Evolutionary conservation across 2,329 filamentous ascomycete genomes (phyloP), one percentile per base, ranked within the genome.

Genomic region (Beauveria sp.): DNA sequence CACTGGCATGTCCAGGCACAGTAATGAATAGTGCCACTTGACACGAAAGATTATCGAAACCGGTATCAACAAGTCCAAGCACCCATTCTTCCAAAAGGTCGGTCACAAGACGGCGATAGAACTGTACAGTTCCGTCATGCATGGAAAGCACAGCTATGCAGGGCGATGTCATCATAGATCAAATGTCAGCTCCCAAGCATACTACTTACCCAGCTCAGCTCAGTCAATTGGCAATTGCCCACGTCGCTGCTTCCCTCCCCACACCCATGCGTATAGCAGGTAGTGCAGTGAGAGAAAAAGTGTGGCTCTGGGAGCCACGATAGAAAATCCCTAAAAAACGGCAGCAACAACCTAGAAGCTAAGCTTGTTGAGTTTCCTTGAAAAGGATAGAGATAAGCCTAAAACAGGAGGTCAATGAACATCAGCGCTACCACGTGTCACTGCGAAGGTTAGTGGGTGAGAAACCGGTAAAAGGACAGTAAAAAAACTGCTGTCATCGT

Each of bases 201-300:
- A 28, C 24, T 18, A 46, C 6, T 48, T 26, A 53, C 40, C 50
- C 20, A 10, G 34, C 45, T 48, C 58, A 53, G n/a, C 58, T 60
- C 42, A 14, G 26, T 38, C n/a, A n/a, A 38, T 10, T 31, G 24
- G 28, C 18, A 7, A n/a, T 6, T 28, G 53, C n/a, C 12, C 6
- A 10, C 18, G 5, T 18, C 16, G 10, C 24, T 40, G 24, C 10
- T 38, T 4, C 62, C 79, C 82, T 82, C 82, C 78, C 81, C 76
- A 67, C 80, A 76, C 68, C 79, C 73, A 70, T 72, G 72, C 80
- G 61, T 72, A 63, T 75, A 76, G 79, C 77, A 73, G 68, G 70
- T 73, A 67, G 66, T 74, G 77, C 74, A 81, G 79, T 80, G 81
- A 83, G 81, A 62, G 61, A 63, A 63, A 79, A 82, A 82, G 72